Conservation (phyloP, 1,284 basidiomycete genomes). For the Athelia sp. region DNA sequence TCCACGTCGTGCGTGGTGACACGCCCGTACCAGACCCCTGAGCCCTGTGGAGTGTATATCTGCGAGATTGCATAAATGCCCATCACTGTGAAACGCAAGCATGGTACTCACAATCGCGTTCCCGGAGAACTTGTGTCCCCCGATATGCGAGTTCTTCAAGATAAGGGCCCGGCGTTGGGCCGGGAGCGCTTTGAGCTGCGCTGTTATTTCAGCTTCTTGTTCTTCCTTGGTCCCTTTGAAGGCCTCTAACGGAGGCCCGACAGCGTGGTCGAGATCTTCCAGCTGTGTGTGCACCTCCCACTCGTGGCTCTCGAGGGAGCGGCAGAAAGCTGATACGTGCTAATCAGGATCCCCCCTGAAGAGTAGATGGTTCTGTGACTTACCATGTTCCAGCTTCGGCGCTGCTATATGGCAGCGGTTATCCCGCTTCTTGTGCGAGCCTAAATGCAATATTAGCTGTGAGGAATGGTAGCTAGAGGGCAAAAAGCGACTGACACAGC, state of each 20-base stretch:
- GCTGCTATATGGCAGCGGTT: conserved; percentile 87
- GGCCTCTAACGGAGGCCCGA: conserved; percentile 52
- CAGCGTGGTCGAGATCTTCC: conserved; percentile 55
- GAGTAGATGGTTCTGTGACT: conserved; percentile 16
- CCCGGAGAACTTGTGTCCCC: conserved; percentile 89
- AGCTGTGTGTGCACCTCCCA: conserved; percentile 74
- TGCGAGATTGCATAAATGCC: conserved; percentile 20
- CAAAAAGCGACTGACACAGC: conserved; percentile 63
- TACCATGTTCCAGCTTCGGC: conserved; percentile 74
- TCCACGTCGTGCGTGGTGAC: conserved; percentile 87
- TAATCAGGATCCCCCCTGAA: neutral
- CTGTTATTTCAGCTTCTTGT: conserved; percentile 33
- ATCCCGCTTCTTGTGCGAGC: conserved; percentile 89
- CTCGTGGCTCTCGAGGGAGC: conserved; percentile 57
- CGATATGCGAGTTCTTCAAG: conserved; percentile 82
- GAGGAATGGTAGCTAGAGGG: too few relatives aligned
- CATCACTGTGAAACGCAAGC: conserved; percentile 2
- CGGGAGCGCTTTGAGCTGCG: conserved; percentile 47
- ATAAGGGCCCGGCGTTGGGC: conserved; percentile 64
- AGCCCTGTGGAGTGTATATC: conserved; percentile 85
- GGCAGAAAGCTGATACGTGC: conserved; percentile 48
- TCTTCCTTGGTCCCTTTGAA: conserved; percentile 25
- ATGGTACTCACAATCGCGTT: conserved; percentile 74
- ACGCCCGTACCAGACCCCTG: conserved; percentile 89
- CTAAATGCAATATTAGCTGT: conserved; percentile 46